Percentiles rank a stretch among this genome's conserved stretches.
Conservation (phyloP, 1,139 yeast species). For the Arxiozyma bovina region DNA sequence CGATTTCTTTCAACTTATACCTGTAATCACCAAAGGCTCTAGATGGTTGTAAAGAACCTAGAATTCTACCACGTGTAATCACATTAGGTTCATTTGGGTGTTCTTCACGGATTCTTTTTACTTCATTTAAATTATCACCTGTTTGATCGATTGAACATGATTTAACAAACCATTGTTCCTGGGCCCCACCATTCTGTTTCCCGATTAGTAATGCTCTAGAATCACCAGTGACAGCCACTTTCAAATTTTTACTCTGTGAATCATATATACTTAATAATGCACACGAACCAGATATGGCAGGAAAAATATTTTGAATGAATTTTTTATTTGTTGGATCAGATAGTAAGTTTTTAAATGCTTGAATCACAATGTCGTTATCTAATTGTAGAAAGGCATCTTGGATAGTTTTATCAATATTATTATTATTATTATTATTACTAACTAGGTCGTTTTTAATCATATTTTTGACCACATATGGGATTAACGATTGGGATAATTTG, state of each 20-base stretch:
- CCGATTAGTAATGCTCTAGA: conserved; percentile 88
- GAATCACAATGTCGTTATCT: conserved; percentile 79
- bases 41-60: conserved; percentile 93
- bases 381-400: conserved; percentile 70
- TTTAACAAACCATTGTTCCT: conserved; percentile 76
- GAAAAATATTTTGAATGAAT: conserved; percentile 57
- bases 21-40: conserved; percentile 97
- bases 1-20: conserved; percentile 63
- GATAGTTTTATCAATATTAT: conserved; percentile 62
- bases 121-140: conserved; percentile 85
- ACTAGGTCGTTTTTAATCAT: neutral
- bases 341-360: conserved; percentile 60
- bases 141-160: conserved; percentile 90
- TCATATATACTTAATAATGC: conserved; percentile 83
- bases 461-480: conserved; percentile 56
- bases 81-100: conserved; percentile 88
- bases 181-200: conserved; percentile 34
- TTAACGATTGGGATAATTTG: conserved; percentile 69
- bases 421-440: neutral
- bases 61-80: conserved; percentile 77
- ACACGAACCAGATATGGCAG: conserved; percentile 94
- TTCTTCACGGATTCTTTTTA: conserved; percentile 69
- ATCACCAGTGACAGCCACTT: conserved; percentile 95
- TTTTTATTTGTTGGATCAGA: conserved; percentile 45
- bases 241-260: conserved; percentile 57